Evolutionary conservation across 2,329 filamentous ascomycete genomes (phyloP).

Genomic region (Teratosphaeria epicoccoides): DNA sequence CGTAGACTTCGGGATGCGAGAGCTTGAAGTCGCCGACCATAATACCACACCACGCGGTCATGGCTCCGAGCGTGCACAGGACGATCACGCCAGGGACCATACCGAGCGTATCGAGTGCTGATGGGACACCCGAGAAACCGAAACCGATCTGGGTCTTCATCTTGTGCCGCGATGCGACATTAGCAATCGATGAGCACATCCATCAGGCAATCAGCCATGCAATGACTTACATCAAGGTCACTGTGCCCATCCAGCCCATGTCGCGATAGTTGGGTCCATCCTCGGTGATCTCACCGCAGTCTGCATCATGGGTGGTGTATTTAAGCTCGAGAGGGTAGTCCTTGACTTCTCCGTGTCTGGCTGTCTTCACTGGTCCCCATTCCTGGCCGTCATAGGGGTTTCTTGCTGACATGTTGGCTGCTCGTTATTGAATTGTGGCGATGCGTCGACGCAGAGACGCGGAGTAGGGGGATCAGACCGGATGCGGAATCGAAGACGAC

Average conservation of each 20-base stretch:
- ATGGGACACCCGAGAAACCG: slow-evolving; percentile 11
- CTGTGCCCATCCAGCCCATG: background rate
- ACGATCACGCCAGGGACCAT: slow-evolving; percentile 9
- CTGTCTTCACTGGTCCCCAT: background rate
- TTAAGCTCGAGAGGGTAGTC: background rate
- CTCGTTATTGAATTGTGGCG: background rate
- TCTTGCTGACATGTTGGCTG: background rate
- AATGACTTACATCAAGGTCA: background rate
- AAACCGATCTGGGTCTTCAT: slow-evolving; percentile 36
- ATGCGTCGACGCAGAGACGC: background rate
- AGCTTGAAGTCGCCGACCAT: slow-evolving; percentile 43
- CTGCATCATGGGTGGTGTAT: background rate
- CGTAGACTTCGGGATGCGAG: slow-evolving; percentile 44
- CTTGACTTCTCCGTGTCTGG: background rate
- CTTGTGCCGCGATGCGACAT: slow-evolving; percentile 30
- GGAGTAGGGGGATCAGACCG: background rate
- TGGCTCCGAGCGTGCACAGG: slow-evolving; percentile 8
- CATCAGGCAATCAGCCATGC: background rate
- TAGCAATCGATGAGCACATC: slow-evolving; percentile 9
- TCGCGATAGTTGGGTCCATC: slow-evolving; percentile 1
- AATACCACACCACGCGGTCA: slow-evolving; percentile 30
- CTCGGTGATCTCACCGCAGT: background rate
- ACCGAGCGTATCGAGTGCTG: slow-evolving; percentile 11
- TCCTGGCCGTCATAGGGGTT: background rate
- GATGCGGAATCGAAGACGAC: background rate